Base-by-base conservation (phyloP, 106 monocot species). In the Phalaenopsis aphrodite region DNA sequence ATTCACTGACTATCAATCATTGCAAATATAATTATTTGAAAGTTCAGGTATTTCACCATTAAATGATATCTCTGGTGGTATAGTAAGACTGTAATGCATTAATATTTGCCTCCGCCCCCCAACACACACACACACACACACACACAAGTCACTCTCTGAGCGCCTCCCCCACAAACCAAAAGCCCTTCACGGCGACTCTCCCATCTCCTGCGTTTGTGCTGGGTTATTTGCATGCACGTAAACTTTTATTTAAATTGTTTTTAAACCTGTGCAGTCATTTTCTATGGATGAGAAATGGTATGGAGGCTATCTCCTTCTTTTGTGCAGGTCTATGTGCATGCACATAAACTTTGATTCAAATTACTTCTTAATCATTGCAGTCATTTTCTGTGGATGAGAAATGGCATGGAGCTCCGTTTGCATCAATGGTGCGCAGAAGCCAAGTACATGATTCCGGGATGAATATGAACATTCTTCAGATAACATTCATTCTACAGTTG, bases 381-480 rank as follows among this genome's bases (percentile, higher is more conserved):
- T 84, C 88, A 81, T 66, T 95, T 55, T 88, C 81, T 83, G 83
- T 91, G 56, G 95, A 93, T 79, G 93, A 95, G 79, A 95, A 88
- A 87, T 95, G 95, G 95, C 67, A 91, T 82, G 95, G 89, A 72
- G 95, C 95, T 67, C 87, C 93, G 52, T 95, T 95, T 81, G 88
- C 91, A 58, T 95, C 95, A 56, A 88, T 95, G 85, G 8, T 95
- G 55, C 82, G 95, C 41, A 91, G 85, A 82, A 90, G 80, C 83
- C 86, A 83, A 43, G 75, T 79, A 81, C 49, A 88, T 83, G 93
- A 91, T 78, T 79, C 56, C 73, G 74, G 76, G 16, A 65, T 79
- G 18, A 81, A 86, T 79, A 84, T 82, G 36, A 88, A 88, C 56
- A 89, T 91, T 81, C 85, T 95, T 76, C 75, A 75, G 41, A 76